Base-by-base conservation (phyloP, 768 basidiomycete species). In the Boletus pseudo-olivaceus region DNA sequence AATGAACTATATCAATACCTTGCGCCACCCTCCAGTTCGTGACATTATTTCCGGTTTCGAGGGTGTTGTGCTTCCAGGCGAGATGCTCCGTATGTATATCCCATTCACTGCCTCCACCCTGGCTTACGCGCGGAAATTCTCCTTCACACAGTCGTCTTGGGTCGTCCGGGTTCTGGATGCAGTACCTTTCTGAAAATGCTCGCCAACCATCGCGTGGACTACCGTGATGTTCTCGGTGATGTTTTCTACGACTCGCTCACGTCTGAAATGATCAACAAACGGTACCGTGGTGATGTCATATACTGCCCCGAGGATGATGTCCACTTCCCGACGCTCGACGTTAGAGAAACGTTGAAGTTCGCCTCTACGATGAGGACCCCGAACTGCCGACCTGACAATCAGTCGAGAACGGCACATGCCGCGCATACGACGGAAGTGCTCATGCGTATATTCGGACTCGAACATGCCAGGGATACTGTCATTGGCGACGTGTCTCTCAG, bases 401-500 rank as follows among this genome's bases (percentile, higher is more conserved):
- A 47, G 29, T 53, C 57, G 40, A 76, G 41, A 68, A 61, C 14
- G 66, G 72, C 27, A 56, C 75, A 45, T 55, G 72, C 32, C 55
- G 67, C 11, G 0, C 23, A 46, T 8, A 38, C 37, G 17, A 66
- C 76, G 0, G 82, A 88, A 45, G 72, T 86, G 3, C 68, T 85
- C 20, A 74, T 78, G 64, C 83, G 84, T 0, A 77, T 90, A 30
- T 91, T 93, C 60, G 92, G 93, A 12, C 77, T 96, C 59, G 73
- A 76, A 4, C 89, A 90, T 63, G 84, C 81, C 3, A 78, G 78
- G 62, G 77, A 85, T 51, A 93, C 90, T 0, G 79, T 80, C 6
- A 80, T 95, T 43, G 93, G 93, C 7, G 82, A 93, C 72, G 87
- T 84, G 17, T 79, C 81, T 32, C 79, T 93, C 10, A 76, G 84